These are phyloP conservation scores for Salvia splendens DNA, from an alignment of 257 asterid genomes.

Conservation along the genomic window DNA sequence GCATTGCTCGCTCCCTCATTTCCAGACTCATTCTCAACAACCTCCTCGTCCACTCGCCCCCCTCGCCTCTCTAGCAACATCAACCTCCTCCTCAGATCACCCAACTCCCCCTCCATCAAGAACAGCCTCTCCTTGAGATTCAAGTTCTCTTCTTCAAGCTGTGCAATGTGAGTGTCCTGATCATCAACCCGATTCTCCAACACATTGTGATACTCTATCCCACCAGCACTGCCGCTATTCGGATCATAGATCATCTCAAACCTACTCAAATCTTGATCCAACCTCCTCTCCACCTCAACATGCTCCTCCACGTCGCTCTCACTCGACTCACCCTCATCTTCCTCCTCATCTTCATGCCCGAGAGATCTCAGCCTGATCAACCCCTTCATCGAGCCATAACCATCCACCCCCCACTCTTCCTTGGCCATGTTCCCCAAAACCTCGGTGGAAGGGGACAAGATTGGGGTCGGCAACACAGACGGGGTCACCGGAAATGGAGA, in stretches of 20 bases:
- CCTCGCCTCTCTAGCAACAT: conserved; percentile 39
- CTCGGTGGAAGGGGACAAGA: conserved; percentile 55
- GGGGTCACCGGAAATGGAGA: conserved; percentile 60
- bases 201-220: conserved; percentile 34
- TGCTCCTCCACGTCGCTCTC: conserved; percentile 57
- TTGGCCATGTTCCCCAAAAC: conserved; percentile 53
- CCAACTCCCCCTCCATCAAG: conserved; percentile 52
- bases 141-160: conserved; percentile 55
- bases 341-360: conserved; percentile 51
- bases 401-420: conserved; percentile 72
- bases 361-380: conserved; percentile 53
- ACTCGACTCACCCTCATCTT: conserved; percentile 46
- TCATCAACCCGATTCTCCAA: conserved; percentile 54
- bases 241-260: conserved; percentile 63
- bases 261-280: conserved; percentile 58
- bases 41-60: conserved; percentile 20
- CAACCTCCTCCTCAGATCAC: conserved; percentile 48
- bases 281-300: conserved; percentile 56
- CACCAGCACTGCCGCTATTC: conserved; percentile 23
- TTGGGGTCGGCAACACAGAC: conserved; percentile 55
- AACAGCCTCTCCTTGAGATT: conserved; percentile 54
- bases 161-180: conserved; percentile 51
- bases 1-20: conserved; percentile 56
- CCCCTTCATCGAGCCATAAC: conserved; percentile 69
- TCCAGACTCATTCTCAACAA: conserved; percentile 42